Evolutionary conservation across 1,139 yeast species (phyloP).

Genomic region (Diutina neorugosa): DNA sequence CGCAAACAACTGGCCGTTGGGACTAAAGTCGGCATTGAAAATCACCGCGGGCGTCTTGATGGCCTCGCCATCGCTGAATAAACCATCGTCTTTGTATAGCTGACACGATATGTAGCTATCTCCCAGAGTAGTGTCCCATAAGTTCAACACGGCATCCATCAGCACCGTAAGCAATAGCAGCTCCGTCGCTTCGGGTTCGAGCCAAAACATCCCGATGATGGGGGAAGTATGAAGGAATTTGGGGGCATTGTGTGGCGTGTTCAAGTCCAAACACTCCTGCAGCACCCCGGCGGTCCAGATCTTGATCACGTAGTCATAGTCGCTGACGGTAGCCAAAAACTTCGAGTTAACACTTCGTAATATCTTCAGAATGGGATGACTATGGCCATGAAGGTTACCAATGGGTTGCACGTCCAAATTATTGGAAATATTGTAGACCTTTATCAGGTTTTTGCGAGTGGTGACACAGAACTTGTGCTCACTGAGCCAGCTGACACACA

Average conservation of each 20-base stretch:
- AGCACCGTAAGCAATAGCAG: slow-evolving; percentile 27
- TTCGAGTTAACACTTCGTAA: slow-evolving; percentile 39
- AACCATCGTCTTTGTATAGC: slow-evolving; percentile 11
- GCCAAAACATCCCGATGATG: slow-evolving; percentile 44
- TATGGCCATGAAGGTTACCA: slow-evolving; percentile 61
- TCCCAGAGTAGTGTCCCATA: slow-evolving; percentile 52
- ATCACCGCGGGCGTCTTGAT: slow-evolving; percentile 39
- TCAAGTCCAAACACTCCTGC: slow-evolving; percentile 26
- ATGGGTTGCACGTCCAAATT: slow-evolving; percentile 26
- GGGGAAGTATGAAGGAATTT: slow-evolving; percentile 39
- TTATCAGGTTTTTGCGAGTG: slow-evolving; percentile 19
- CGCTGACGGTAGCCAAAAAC: slow-evolving; percentile 62
- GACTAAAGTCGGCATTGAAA: slow-evolving; percentile 40
- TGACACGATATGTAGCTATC: slow-evolving; percentile 14
- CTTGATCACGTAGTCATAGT: slow-evolving; percentile 51
- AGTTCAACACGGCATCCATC: slow-evolving; percentile 56
- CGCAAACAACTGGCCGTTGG: slow-evolving; percentile 37
- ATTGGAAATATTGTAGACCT: slow-evolving; percentile 7
- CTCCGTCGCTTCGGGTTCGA: slow-evolving; percentile 10
- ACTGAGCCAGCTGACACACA: slow-evolving; percentile 56
- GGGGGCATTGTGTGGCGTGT: slow-evolving; percentile 6
- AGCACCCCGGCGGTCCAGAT: slow-evolving; percentile 61
- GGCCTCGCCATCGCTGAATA: slow-evolving; percentile 17
- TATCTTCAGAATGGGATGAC: slow-evolving; percentile 44
- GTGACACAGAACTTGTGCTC: slow-evolving; percentile 61